A percentile compares a stretch with the other conserved stretches of the same genome.
Conservation (phyloP, 768 basidiomycete species). For the Paxillus rubicundulus region DNA sequence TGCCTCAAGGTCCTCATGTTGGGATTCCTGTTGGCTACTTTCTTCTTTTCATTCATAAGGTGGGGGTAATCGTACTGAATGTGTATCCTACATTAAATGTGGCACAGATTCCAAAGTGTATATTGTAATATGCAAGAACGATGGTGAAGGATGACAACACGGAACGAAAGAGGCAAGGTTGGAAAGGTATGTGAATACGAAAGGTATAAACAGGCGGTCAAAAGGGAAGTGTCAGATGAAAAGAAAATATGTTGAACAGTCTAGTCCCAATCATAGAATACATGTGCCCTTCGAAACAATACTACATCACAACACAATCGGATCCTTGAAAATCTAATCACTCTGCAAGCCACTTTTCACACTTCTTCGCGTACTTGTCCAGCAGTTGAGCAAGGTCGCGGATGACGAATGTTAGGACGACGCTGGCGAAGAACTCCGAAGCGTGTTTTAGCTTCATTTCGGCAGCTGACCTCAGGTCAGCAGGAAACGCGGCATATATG, state of each 20-base stretch:
- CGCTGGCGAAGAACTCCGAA: conserved; percentile 90
- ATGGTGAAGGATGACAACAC: conserved; percentile 13
- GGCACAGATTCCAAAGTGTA: conserved; percentile 21
- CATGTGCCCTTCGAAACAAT: conserved; percentile 27
- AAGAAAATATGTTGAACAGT: conserved; percentile 26
- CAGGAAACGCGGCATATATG: conserved; percentile 68
- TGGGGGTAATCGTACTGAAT: neutral
- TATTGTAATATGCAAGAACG: conserved; percentile 24
- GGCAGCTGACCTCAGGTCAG: conserved; percentile 57
- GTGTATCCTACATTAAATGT: conserved; percentile 16
- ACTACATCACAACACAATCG: conserved; percentile 27
- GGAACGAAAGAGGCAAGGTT: conserved; percentile 6
- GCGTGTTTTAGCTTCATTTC: conserved; percentile 76
- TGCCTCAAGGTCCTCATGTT: neutral
- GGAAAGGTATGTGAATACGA: conserved; percentile 10
- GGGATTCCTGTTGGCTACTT: neutral
- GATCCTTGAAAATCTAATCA: conserved; percentile 35
- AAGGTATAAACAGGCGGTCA: conserved; percentile 12
- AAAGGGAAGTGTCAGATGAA: conserved; percentile 21
- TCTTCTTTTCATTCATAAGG: conserved; percentile 6
- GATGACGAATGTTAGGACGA: conserved; percentile 87
- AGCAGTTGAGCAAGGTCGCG: conserved; percentile 81
- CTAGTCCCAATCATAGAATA: conserved; percentile 37
- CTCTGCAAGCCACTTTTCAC: conserved; percentile 89
- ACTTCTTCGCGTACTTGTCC: conserved; percentile 93